Evolutionary conservation across 768 basidiomycete genomes (phyloP).

Genomic region (Tricholoma sp.): DNA sequence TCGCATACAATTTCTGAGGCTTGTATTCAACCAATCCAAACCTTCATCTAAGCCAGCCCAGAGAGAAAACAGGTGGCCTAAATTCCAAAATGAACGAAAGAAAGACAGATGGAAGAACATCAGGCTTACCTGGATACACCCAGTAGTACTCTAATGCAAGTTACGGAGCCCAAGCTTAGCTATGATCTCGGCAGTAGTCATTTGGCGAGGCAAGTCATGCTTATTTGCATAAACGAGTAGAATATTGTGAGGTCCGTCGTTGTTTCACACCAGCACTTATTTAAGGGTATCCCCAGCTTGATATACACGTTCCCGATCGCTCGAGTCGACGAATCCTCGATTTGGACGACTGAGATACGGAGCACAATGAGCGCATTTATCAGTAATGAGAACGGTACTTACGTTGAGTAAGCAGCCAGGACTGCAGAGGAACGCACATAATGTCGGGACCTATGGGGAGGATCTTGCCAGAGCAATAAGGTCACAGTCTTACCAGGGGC

Average conservation of each 20-base stretch:
- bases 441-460: too few species aligned
- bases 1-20: conserved; percentile 81
- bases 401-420: too few species aligned
- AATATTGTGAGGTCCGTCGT: not conserved
- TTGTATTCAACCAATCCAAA: conserved; percentile 90
- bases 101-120: conserved; percentile 6
- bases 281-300: conserved; percentile 98
- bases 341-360: conserved; percentile 83
- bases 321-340: conserved; percentile 98
- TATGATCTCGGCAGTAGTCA: conserved; percentile 98
- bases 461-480: too few species aligned
- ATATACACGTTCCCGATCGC: conserved; percentile 97
- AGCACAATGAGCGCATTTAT: conserved; percentile 14
- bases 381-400: conserved; percentile 34
- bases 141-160: conserved; percentile 90
- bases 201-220: conserved; percentile 98
- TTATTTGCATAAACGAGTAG: conserved; percentile 99
- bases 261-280: too few species aligned
- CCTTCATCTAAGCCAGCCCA: conserved; percentile 99
- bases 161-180: conserved; percentile 99
- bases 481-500: too few species aligned
- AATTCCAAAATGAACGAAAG: conserved; percentile 8
- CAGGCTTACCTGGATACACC: conserved; percentile 85
- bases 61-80: conserved; percentile 97
- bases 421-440: too few species aligned